phyloP scores from a whole-genome alignment of 495 filamentous ascomycete species.

The Penicillium canescens region DNA sequence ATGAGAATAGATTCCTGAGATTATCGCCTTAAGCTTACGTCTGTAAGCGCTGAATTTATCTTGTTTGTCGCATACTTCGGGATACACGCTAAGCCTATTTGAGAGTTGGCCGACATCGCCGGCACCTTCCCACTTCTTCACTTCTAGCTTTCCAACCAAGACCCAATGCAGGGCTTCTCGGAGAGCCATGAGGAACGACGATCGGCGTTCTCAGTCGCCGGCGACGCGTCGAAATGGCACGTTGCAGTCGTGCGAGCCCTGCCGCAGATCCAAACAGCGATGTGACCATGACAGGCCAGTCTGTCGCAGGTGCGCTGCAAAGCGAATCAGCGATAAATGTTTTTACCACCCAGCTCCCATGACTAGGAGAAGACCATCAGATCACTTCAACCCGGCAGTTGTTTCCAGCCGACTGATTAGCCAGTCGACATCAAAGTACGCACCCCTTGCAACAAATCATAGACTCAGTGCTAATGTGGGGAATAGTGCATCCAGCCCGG shows the following conservation, averaged over 20 bases:
- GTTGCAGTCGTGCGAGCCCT: conserved; percentile 53
- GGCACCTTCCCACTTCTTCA: neutral
- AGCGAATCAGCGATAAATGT: conserved; percentile 35
- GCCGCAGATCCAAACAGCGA: conserved; percentile 51
- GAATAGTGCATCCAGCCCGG: conserved; percentile 30
- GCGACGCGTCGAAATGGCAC: conserved; percentile 48
- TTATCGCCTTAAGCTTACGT: neutral
- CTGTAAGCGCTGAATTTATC: neutral
- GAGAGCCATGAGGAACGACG: conserved; percentile 20
- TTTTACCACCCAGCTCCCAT: conserved; percentile 48
- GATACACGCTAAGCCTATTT: conserved; percentile 14
- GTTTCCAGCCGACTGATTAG: conserved; percentile 15
- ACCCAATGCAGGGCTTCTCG: neutral
- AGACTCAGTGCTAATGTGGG: neutral
- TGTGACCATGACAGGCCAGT: conserved; percentile 47
- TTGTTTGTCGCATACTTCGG: neutral
- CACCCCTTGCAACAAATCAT: neutral
- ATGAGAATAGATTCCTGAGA: too few relatives aligned
- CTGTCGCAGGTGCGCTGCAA: conserved; percentile 36
- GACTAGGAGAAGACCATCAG: conserved; percentile 30
- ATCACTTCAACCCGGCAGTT: conserved; percentile 10
- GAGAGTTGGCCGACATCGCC: neutral
- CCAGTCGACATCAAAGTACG: conserved; percentile 32
- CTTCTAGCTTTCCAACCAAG: neutral
- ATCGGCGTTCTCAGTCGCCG: conserved; percentile 24